Base-by-base conservation (phyloP, 106 monocot genomes). In the Dactylorhiza incarnata region DNA sequence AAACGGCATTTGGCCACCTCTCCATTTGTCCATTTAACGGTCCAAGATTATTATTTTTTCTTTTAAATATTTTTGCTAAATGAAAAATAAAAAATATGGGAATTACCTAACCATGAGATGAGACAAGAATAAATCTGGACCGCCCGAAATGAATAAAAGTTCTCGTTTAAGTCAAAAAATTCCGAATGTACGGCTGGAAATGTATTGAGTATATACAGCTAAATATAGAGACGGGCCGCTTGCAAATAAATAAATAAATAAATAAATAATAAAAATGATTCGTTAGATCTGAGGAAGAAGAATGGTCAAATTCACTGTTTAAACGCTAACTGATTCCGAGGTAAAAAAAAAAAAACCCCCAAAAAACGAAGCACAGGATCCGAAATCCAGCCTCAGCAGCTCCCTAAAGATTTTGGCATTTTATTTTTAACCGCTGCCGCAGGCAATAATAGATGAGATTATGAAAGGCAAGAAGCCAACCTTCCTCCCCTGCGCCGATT, bases 261-360 rank as follows among this genome's bases (percentile, higher is more conserved):
- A 65, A 10, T 11, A 26, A 65, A 65, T 29, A 65, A 26, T 19
- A 65, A 65, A 26, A 65, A 65, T 19, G 9, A 25, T 0, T 65
- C 65, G 12, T 23, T 11, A 26, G 25, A 25, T 65, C 65, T 65
- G 65, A 25, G 25, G 26, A 20, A 26, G 26, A 22, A 29, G 12
- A 0, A 25, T 29, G 26, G 25, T 65, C 65, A 65, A 65, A 65
- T 65, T 65, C 65, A 13, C 29, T 4, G 13, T 13, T 58, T 58
- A 58, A 58, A 58, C 19, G 26, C 12, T 65, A 65, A 65, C 65
- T 65, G 19, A 25, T 65, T 65, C 65, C 29, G 29, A 65, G 65
- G 37, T 37, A 1, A 37, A 29, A 65, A 65, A 65, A 58, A 58
- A 58, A 12, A 58, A n/a, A n/a, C n/a, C n/a, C n/a, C n/a, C n/a